Percentiles rank a stretch among this genome's conserved stretches.
phyloP scores from a whole-genome alignment of 805 yeast species.

The Yarrowia sp. region DNA sequence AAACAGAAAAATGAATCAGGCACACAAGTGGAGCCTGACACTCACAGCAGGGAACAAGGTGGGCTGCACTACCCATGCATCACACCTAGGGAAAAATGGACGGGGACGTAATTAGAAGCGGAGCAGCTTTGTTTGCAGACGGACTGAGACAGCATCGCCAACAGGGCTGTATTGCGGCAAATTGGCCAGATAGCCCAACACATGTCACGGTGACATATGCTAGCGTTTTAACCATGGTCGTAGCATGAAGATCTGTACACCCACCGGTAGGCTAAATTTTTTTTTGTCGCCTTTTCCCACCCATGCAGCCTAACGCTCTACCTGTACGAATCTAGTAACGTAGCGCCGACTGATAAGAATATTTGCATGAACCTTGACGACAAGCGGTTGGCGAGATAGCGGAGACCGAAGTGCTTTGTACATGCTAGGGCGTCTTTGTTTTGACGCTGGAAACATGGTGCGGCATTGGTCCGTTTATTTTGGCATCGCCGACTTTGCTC shows the following conservation, averaged over 20 bases:
- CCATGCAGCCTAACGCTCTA: not conserved
- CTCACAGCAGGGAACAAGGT: not conserved
- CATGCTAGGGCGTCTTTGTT: too few relatives aligned
- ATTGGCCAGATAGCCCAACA: not conserved
- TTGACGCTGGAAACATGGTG: too few relatives aligned
- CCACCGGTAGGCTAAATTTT: not conserved
- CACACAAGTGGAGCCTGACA: constrained; percentile 18
- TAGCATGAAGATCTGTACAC: not conserved
- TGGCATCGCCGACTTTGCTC: too few relatives aligned
- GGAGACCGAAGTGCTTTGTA: too few relatives aligned
- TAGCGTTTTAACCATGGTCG: not conserved
- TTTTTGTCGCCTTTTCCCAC: not conserved
- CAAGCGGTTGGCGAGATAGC: too few relatives aligned
- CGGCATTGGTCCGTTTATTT: too few relatives aligned
- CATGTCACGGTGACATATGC: constrained; percentile 1
- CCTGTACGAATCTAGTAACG: constrained; percentile 1
- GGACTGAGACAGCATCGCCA: not conserved
- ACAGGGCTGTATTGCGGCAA: not conserved
- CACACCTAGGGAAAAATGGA: too few relatives aligned
- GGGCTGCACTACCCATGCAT: constrained; percentile 1
- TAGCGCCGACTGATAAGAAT: constrained; percentile 13
- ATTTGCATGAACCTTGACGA: not conserved
- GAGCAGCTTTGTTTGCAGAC: not conserved
- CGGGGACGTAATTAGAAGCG: not conserved
- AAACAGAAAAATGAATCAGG: constrained; percentile 25